Evolutionary conservation across 768 basidiomycete species (phyloP), one percentile per base, ranked within the genome.

Genomic region (Scleroderma bovista): DNA sequence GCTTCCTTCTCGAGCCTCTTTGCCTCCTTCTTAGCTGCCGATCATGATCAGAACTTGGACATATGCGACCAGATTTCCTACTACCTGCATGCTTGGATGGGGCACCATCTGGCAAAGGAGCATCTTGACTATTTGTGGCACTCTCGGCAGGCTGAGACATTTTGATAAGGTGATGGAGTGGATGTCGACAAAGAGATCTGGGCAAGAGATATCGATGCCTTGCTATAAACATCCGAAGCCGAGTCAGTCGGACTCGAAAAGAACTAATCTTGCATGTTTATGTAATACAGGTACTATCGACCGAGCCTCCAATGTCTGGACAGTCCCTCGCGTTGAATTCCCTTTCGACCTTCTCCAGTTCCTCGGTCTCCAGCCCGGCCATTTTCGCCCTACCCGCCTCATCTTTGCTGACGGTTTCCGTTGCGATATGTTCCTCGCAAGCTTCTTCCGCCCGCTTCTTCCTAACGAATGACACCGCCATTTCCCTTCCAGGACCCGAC

Each of bases 1-100:
- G 86, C 84, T 63, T 85, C 85, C 56, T 86, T 90, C 64, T 88
- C 88, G 42, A 85, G 66, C 23, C 82, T 71, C 64, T 92, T 92
- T 13, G 89, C 88, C 60, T 91, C 88, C 61, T 90, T 93, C 72
- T 93, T 93, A 2, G 82, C 87, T 86, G 58, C 19, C 26, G 13
- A 38, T 20, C 39, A 15, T 43, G 16, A 33, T 56, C 19, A 55
- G 45, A n/a, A 17, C 12, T 11, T 13, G 9, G 24, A 51, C 32
- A 45, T 44, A 20, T 37, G 31, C 44, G 11, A 12, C 11, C 33
- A 33, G 41, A 46, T 29, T 7, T 57, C 68, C 44, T 34, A n/a
- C n/a, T n/a, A 67, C 75, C 75, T 53, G 73, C 70, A 44, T 56
- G 74, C 56, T 77, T 76, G 2, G 75, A 67, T 2, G 62, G 62